Evolutionary conservation across 257 asterid species (phyloP).

Genomic region (Scutellaria minor): DNA sequence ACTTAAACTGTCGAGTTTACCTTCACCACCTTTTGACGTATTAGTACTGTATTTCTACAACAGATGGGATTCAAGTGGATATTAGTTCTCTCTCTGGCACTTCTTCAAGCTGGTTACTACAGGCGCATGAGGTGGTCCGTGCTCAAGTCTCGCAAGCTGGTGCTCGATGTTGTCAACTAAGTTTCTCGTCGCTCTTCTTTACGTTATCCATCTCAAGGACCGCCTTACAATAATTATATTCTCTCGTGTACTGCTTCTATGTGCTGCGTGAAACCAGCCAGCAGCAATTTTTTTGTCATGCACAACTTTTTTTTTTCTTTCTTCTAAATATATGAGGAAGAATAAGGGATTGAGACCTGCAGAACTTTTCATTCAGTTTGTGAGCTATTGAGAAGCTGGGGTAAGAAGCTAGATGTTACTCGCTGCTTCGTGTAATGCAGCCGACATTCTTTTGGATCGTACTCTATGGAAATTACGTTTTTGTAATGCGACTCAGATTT

Average conservation of each 20-base stretch:
- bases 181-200: neutral
- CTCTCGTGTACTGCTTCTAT: slow-evolving; percentile 10
- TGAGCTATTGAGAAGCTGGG: slow-evolving; percentile 22
- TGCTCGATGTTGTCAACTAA: slow-evolving; percentile 78
- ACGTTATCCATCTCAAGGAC: neutral
- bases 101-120: slow-evolving; percentile 79
- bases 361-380: slow-evolving; percentile 3
- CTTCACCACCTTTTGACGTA: neutral
- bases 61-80: slow-evolving; percentile 96
- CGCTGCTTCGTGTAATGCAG: slow-evolving; percentile 18
- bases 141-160: slow-evolving; percentile 75
- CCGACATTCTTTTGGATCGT: slow-evolving; percentile 18
- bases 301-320: slow-evolving; percentile 14
- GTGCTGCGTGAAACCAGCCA: slow-evolving; percentile 33
- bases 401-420: slow-evolving; percentile 29
- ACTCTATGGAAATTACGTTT: slow-evolving; percentile 16
- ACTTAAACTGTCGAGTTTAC: neutral
- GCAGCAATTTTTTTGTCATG: slow-evolving; percentile 33
- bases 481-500: slow-evolving; percentile 9
- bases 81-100: slow-evolving; percentile 73
- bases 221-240: slow-evolving; percentile 34
- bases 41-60: neutral
- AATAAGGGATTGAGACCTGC: slow-evolving; percentile 41
- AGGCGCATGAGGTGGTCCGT: slow-evolving; percentile 83
- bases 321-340: slow-evolving; percentile 28